Percentiles rank a stretch among this genome's conserved stretches.
These are phyloP conservation scores for Saccharomycopsis fibuligera DNA, from an alignment of 805 yeast species.

Conservation along the genomic window DNA sequence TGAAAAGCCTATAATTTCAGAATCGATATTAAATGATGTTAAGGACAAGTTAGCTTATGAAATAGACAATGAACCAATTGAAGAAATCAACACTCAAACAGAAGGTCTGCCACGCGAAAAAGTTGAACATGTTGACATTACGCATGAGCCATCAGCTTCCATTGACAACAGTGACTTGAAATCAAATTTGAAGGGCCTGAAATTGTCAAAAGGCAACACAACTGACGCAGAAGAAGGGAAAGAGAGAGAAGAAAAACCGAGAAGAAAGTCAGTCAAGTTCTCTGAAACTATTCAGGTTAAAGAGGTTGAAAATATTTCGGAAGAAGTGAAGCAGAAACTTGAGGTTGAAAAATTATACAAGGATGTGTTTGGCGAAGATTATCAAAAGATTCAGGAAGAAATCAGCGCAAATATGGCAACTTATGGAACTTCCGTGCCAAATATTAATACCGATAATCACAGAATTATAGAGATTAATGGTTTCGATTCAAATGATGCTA, in stretches of 20 bases:
- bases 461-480: background rate
- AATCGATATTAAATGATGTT: conserved; percentile 10
- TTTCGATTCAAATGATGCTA: background rate
- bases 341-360: conserved; percentile 17
- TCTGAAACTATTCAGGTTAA: conserved; percentile 14
- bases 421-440: background rate
- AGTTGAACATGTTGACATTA: background rate
- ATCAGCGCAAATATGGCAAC: conserved; percentile 8
- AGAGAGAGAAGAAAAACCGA: background rate
- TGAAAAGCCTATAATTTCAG: conserved; percentile 18
- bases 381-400: conserved; percentile 11
- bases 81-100: background rate
- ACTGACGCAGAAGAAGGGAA: background rate
- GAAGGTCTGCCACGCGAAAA: background rate
- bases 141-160: background rate
- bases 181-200: background rate
- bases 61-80: background rate
- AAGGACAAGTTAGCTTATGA: conserved; percentile 8
- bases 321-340: background rate
- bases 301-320: conserved; percentile 4
- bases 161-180: background rate
- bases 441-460: background rate
- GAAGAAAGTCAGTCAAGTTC: conserved; percentile 16
- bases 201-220: background rate
- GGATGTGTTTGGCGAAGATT: conserved; percentile 20